These are phyloP conservation scores for Blumeria graminis DNA, from an alignment of 2,329 filamentous ascomycete species.

Conservation along the genomic window DNA sequence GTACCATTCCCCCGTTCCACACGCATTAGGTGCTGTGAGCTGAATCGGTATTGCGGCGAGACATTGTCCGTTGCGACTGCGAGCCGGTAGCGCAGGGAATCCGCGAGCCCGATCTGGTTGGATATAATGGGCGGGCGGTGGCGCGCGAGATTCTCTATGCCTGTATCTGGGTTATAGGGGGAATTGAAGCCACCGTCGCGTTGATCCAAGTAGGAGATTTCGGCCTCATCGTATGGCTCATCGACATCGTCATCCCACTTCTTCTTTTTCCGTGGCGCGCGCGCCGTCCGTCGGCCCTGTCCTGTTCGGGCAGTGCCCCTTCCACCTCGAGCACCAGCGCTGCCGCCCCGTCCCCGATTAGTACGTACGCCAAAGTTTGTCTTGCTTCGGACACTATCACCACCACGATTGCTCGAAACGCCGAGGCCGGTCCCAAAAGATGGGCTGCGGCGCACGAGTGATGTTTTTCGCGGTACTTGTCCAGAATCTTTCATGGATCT, in stretches of 20 bases:
- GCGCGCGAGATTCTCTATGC: constrained; percentile 6
- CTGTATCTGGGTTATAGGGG: constrained; percentile 11
- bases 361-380: no score
- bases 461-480: neutral
- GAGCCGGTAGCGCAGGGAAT: constrained; percentile 11
- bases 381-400: constrained; percentile 1
- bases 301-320: constrained; percentile 1
- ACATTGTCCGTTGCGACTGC: constrained; percentile 9
- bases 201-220: constrained; percentile 8
- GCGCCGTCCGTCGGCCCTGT: neutral
- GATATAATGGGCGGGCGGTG: constrained; percentile 10
- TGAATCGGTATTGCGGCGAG: constrained; percentile 2
- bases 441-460: no score
- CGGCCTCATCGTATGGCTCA: constrained; percentile 8
- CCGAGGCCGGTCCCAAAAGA: constrained; percentile 12
- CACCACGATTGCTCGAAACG: constrained; percentile 11
- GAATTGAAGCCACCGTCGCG: constrained; percentile 8
- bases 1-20: constrained; percentile 8
- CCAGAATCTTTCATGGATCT: neutral
- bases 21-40: constrained; percentile 2
- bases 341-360: neutral
- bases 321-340: constrained; percentile 4
- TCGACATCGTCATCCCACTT: constrained; percentile 3
- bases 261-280: constrained; percentile 1
- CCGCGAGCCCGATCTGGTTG: constrained; percentile 7